These are phyloP conservation scores for Berberis thunbergii DNA, from an alignment of 164 flowering plant genomes.

Conservation along the genomic window DNA sequence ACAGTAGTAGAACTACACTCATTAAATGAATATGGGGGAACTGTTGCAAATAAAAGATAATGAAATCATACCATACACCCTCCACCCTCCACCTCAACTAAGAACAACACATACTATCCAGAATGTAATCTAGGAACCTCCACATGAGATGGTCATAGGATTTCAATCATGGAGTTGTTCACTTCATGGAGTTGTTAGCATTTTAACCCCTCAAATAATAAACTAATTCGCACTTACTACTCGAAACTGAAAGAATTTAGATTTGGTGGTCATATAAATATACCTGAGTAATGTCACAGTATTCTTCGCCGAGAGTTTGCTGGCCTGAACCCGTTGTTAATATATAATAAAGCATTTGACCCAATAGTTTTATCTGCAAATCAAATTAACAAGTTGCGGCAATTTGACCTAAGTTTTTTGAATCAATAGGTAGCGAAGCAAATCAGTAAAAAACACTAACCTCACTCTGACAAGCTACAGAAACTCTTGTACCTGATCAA, in stretches of 20 bases:
- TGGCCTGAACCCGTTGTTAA: slow-evolving; percentile 96
- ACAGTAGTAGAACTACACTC: too few relatives aligned
- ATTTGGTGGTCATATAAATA: background rate
- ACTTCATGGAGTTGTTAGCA: too few relatives aligned
- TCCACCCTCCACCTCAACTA: too few relatives aligned
- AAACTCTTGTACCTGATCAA: slow-evolving; percentile 68
- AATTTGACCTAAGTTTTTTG: background rate
- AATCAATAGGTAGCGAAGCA: background rate
- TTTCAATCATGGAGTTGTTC: too few relatives aligned
- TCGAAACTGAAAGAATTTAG: background rate
- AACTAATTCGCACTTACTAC: too few relatives aligned
- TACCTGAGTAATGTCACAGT: slow-evolving; percentile 96
- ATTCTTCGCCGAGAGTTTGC: slow-evolving; percentile 96
- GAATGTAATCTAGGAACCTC: too few relatives aligned
- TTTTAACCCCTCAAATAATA: too few relatives aligned
- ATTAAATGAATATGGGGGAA: too few relatives aligned
- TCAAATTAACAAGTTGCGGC: background rate
- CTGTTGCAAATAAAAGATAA: too few relatives aligned
- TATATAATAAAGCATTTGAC: slow-evolving; percentile 90
- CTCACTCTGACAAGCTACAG: slow-evolving; percentile 90
- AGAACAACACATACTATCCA: too few relatives aligned
- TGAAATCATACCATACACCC: too few relatives aligned
- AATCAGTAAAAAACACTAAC: slow-evolving; percentile 23
- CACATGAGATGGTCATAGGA: too few relatives aligned
- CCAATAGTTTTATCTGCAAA: slow-evolving; percentile 79